Evolutionary conservation across 371 early-diverging fungal genomes (phyloP), one percentile per base, ranked within the genome.

Genomic region (Syncephalastrum racemosum): DNA sequence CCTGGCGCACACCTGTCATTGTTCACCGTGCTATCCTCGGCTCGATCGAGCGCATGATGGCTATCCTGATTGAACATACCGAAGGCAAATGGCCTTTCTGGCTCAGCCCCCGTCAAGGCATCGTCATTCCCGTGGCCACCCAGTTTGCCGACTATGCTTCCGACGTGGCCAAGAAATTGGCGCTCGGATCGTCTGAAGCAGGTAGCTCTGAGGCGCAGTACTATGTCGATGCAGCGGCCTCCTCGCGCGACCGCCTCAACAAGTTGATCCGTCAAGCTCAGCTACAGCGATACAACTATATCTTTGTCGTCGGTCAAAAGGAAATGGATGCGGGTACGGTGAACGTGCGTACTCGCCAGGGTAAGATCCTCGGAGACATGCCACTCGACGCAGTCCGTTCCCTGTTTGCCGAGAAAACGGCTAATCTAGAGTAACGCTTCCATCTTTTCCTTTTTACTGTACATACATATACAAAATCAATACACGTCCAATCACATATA

Each of bases 41-140:
- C 3, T 89, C 90, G 15, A 80, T 98, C 13, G 99, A 98, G 73
- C 83, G 99, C 19, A 91, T 97, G 88, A 85, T 97, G 81, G 99
- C 93, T 18, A 95, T 98, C 58, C 68, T 96, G 62, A 89, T 91
- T 60, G 99, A 98, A 68, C 89, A 92, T 60, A 93, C 87, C 48
- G 88, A 79, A 3, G 95, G 95, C 40, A 82, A 86, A 50, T 92
- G 96, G 88, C 99, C 99, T n/a, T 92, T 99, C 83, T 99, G 99
- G 99, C 75, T 99, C 15, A 91, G 92, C 25, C 99, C 99, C 16
- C 88, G 97, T 42, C 99, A 99, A 75, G 87, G 93, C 16, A 82
- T 91, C 58, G 88, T 99, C 25, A 85, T 99, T 20, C 97, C 97
- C 1, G 90, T 93, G 14, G 77, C 74, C 10, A 68, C 75, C 2